Conservation (phyloP, 73 alveolate genomes). For the Chromera velia region DNA sequence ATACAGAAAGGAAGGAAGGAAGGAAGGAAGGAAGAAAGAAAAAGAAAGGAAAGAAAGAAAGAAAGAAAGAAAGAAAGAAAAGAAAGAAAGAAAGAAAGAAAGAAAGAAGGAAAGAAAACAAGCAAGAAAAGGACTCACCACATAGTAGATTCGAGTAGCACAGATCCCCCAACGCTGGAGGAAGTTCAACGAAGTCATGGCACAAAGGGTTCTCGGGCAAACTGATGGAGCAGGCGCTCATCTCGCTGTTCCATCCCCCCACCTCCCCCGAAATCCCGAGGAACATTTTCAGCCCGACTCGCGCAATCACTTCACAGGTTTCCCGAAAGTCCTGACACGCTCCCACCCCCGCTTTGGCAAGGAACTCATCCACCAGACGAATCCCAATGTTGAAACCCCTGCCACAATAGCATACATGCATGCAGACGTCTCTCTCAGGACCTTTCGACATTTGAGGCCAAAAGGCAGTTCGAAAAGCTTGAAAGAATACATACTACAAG, state of each 20-base stretch:
- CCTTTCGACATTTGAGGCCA: too few relatives aligned
- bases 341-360: slow-evolving; percentile 70
- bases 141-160: not conserved
- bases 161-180: not conserved
- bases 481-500: too few relatives aligned
- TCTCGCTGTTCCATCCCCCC: not conserved
- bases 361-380: slow-evolving; percentile 78
- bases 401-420: too few relatives aligned
- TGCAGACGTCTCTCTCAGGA: too few relatives aligned
- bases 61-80: too few relatives aligned
- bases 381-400: slow-evolving; percentile 82
- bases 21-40: too few relatives aligned
- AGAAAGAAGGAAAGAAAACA: too few relatives aligned
- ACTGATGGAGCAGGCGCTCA: not conserved
- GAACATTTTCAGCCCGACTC: slow-evolving; percentile 59
- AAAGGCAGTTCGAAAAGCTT: too few relatives aligned
- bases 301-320: slow-evolving; percentile 70
- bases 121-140: too few relatives aligned
- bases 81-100: too few relatives aligned
- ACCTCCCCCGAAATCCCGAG: slow-evolving; percentile 75
- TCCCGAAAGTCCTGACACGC: slow-evolving; percentile 66
- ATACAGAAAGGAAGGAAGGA: too few relatives aligned
- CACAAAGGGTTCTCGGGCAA: not conserved
- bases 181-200: not conserved
- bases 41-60: too few relatives aligned